Conservation (phyloP, 306 rosid species). For the Ziziphus jujuba region DNA sequence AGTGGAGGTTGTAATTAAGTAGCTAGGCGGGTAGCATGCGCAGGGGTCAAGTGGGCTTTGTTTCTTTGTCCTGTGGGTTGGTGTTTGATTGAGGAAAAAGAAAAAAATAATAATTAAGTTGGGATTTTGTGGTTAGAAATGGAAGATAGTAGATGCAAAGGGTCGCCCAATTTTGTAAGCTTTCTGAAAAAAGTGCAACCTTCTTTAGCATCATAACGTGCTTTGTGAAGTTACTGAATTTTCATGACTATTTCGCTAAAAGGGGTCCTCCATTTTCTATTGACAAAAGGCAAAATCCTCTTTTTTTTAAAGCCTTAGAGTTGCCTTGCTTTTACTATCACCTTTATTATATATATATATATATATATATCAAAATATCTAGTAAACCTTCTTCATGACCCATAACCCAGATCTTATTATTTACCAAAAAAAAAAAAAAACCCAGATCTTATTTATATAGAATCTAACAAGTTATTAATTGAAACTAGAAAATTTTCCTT, state of each 20-base stretch:
- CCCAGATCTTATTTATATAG: too few species aligned
- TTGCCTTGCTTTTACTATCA: too few species aligned
- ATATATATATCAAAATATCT: too few species aligned
- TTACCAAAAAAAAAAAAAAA: too few species aligned
- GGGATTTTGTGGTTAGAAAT: constrained; percentile 15
- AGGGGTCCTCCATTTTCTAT: too few species aligned
- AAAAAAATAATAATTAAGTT: neutral
- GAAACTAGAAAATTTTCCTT: neutral
- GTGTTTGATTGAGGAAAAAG: neutral
- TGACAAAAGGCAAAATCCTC: too few species aligned
- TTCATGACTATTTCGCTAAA: too few species aligned
- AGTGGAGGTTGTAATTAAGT: neutral
- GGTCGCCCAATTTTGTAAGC: neutral
- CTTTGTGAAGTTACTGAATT: neutral
- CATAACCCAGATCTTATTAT: too few species aligned
- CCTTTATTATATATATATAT: too few species aligned
- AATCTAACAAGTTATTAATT: too few species aligned
- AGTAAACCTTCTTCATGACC: too few species aligned
- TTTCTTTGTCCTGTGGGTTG: neutral
- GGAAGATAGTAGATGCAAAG: neutral
- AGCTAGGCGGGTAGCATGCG: constrained; percentile 6
- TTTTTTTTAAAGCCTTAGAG: too few species aligned
- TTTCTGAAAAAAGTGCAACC: neutral
- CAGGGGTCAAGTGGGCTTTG: neutral
- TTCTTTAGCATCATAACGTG: constrained; percentile 6